Base-by-base conservation (phyloP, 352 stramenopile genomes). In the Elongisporangium prolatum region DNA sequence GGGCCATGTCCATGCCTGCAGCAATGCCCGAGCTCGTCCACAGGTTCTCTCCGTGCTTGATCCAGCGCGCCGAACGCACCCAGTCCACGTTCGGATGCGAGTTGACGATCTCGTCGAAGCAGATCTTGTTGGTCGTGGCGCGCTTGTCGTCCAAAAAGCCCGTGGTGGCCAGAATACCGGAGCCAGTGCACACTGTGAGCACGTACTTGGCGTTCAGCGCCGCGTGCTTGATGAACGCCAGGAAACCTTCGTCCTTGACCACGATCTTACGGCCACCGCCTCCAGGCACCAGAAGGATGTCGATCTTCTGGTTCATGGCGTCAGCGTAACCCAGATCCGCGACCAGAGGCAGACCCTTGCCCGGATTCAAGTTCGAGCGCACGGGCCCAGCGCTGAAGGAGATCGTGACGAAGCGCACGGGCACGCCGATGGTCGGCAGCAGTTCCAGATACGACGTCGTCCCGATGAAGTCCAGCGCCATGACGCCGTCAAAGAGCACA, bases 91-190 rank as follows among this genome's bases (percentile, higher is more conserved):
- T 59, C n/a, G 71, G 71, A 18, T 73, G 58, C 17, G 61, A 44
- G 17, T 59, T 20, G 21, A 65, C 65, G 24, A 88, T 64, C 7
- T 71, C 47, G 16, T 68, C 53, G 57, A 78, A 86, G 24, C 59
- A 67, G 24, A 81, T 65, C 56, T 88, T 88, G 72, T 88, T 88
- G 59, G 78, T 86, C n/a, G 78, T 88, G 47, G 78, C 75, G 48
- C 54, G 59, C 24, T 69, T 73, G 17, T 64, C 69, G 37, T 78
- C 74, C 22, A 88, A 51, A 16, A 79, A 63, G 5, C 75, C 78
- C 7, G 71, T 72, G 10, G 67, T 60, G 7, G 68, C 75, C 48
- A 88, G 61, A 37, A 86, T 69, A 1, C 63, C 63, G 1, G 73
- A 72, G 3, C 78, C 78, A 20, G 78, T 86, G 64, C 78, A 88